Base-by-base conservation (phyloP, 768 basidiomycete species). In the Russula emetica region DNA sequence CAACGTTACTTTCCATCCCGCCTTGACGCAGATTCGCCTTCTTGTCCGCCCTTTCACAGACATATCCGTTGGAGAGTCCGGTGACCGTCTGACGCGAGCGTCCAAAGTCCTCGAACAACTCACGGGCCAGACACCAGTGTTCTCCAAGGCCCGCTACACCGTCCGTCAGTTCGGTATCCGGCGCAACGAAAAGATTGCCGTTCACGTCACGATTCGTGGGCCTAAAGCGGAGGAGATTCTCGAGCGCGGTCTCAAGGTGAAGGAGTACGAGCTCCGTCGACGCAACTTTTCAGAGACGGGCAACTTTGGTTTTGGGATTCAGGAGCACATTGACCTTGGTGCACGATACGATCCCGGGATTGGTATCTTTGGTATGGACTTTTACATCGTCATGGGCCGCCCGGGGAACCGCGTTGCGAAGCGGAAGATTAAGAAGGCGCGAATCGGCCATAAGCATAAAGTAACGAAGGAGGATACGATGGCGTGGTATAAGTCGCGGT, bases 151-250 rank as follows among this genome's bases (percentile, higher is more conserved):
- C 67, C 92, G 97, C 70, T 98, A 96, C 89, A 98, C 97, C 74
- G 94, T 98, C 78, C 94, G 96, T 71, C 90, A 91, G 55, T 99
- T 99, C 82, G 90, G 92, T 74, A 99, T 99, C 84, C 91, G 97
- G 76, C 92, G 97, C 81, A 99, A 99, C 83, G 96, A 99, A 81
- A 99, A 99, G 85, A 99, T 98, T 76, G 96, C 96, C 55, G 92
- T 92, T 52, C 83, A 60, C 42, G 60, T 60, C 51, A 60, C 60
- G 0, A 60, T 60, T 54, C 60, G 60, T 24, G 60, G 60, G 30
- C 60, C 60, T 4, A 60, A 60, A 24, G 60, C 60, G 7, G 60
- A 60, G 52, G 60, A 60, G 52, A 60, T 60, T 24, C 60, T 60
- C 1, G 60, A 60, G n/a, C 60, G 60, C 22, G 60, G 60, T 60